Evolutionary conservation across 2,329 filamentous ascomycete species (phyloP).

Genomic region (Xylariomycetidae sp.): DNA sequence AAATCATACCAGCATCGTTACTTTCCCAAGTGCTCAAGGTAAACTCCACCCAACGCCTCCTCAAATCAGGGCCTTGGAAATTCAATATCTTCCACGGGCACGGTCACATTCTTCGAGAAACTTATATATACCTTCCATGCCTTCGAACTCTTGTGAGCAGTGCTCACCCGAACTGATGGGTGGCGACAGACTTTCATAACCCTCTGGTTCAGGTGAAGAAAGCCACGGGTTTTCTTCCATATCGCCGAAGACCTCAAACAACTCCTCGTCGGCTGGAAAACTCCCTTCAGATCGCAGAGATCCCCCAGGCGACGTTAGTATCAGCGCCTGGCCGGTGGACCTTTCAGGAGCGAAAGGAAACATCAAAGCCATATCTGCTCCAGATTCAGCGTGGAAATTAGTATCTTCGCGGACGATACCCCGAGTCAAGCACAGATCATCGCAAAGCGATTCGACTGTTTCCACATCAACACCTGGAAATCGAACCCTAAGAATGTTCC

Average conservation of each 20-base stretch:
- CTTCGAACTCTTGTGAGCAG: conserved; percentile 46
- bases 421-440: conserved; percentile 78
- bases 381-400: conserved; percentile 64
- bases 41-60: background rate
- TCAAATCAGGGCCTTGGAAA: conserved; percentile 1
- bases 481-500: conserved; percentile 68
- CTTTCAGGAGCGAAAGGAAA: conserved; percentile 77
- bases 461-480: conserved; percentile 87
- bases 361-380: conserved; percentile 68
- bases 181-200: conserved; percentile 48
- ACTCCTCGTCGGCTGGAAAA: conserved; percentile 29
- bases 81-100: conserved; percentile 17
- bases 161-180: conserved; percentile 39
- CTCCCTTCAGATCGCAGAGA: conserved; percentile 39
- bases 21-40: background rate
- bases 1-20: conserved; percentile 2
- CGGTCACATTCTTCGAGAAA: conserved; percentile 56
- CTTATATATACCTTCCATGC: conserved; percentile 52
- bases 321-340: conserved; percentile 18
- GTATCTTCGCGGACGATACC: conserved; percentile 74
- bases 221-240: conserved; percentile 45
- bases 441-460: conserved; percentile 77
- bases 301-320: conserved; percentile 41
- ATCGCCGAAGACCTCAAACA: conserved; percentile 34
- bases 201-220: conserved; percentile 37